A percentile compares a stretch with the other conserved stretches of the same genome.
phyloP scores from a whole-genome alignment of 352 stramenopile genomes.

The Phytophthora podocarpi region DNA sequence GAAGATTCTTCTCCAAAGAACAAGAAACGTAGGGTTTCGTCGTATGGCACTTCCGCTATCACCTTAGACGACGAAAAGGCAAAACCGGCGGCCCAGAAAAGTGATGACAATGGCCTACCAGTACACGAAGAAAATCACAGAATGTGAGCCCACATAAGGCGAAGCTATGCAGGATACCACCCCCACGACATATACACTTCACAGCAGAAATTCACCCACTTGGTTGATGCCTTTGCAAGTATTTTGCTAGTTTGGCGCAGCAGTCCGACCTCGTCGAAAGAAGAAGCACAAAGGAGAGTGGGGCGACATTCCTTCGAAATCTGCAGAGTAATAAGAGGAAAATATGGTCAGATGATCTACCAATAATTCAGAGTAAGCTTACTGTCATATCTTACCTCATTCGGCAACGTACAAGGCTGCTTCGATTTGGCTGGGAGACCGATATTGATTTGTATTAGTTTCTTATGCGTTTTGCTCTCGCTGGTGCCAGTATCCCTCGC shows the following conservation, averaged over 20 bases:
- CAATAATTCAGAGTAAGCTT: neutral
- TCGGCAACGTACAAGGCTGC: constrained; percentile 90
- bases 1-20: constrained; percentile 95
- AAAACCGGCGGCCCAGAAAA: constrained; percentile 82
- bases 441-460: too few species aligned
- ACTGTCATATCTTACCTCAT: constrained; percentile 43
- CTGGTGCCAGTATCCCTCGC: too few species aligned
- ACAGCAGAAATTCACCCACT: constrained; percentile 37
- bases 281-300: constrained; percentile 65
- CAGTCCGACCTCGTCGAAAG: constrained; percentile 58
- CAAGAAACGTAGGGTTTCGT: constrained; percentile 81
- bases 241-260: constrained; percentile 67
- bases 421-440: too few species aligned
- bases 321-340: constrained; percentile 17
- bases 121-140: neutral
- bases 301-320: constrained; percentile 53
- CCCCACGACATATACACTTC: neutral
- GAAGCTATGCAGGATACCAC: neutral
- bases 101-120: constrained; percentile 56
- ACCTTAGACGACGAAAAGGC: constrained; percentile 61
- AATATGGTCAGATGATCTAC: neutral
- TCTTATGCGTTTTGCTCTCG: too few species aligned
- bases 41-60: constrained; percentile 84
- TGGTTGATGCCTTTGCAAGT: constrained; percentile 36
- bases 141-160: neutral